These are phyloP conservation scores for Saturnispora diversa DNA, from an alignment of 805 yeast genomes.

Conservation along the genomic window DNA sequence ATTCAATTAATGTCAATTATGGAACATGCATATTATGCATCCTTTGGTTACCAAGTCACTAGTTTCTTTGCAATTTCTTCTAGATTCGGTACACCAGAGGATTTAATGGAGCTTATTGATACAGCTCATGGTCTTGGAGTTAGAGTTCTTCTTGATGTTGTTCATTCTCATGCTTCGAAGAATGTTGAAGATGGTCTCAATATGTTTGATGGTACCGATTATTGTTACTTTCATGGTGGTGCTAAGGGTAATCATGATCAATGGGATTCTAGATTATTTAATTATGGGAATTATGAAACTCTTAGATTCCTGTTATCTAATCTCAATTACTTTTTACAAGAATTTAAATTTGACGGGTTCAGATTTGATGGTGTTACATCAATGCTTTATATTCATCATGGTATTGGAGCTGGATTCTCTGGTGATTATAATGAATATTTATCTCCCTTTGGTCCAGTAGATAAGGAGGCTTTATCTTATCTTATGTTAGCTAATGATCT, in stretches of 20 bases:
- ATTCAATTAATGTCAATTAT: conserved; percentile 95
- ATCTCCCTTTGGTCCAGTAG: conserved; percentile 66
- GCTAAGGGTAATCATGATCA: conserved; percentile 78
- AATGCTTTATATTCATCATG: conserved; percentile 89
- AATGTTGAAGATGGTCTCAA: conserved; percentile 91
- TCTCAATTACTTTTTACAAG: conserved; percentile 74
- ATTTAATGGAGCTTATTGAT: conserved; percentile 81
- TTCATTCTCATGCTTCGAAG: conserved; percentile 93
- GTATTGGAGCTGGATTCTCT: conserved; percentile 78
- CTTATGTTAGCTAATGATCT: conserved; percentile 85
- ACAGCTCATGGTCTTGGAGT: conserved; percentile 86
- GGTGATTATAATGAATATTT: conserved; percentile 92
- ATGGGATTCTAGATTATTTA: conserved; percentile 96
- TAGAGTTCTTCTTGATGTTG: conserved; percentile 81
- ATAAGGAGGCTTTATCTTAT: conserved; percentile 78
- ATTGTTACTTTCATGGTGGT: conserved; percentile 88
- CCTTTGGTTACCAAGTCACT: conserved; percentile 96
- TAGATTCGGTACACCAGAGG: conserved; percentile 93
- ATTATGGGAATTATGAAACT: conserved; percentile 88
- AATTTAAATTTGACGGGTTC: conserved; percentile 86
- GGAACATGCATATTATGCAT: conserved; percentile 98
- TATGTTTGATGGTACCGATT: conserved; percentile 90
- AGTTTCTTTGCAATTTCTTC: conserved; percentile 86
- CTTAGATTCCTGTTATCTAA: conserved; percentile 78
- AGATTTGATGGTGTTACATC: conserved; percentile 95